phyloP scores from a whole-genome alignment of 352 stramenopile genomes.

The Thalassiosira oceanica region DNA sequence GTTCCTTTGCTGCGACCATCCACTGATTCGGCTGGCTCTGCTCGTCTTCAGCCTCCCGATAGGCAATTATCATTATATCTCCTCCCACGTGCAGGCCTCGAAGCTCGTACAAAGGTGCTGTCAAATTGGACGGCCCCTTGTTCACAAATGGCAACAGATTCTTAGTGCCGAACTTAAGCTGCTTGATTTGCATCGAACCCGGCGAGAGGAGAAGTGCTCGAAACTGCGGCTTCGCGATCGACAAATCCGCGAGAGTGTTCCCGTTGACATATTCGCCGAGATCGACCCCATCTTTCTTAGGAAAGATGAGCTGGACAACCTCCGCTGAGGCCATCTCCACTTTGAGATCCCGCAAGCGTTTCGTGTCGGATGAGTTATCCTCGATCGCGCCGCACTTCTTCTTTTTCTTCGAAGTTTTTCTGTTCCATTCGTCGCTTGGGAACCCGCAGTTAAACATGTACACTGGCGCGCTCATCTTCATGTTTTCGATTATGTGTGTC shows the following conservation, averaged over 20 bases:
- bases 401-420: slow-evolving; percentile 1
- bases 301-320: neutral
- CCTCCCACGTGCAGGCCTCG: slow-evolving; percentile 2
- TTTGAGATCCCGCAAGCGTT: neutral
- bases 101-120: slow-evolving; percentile 1
- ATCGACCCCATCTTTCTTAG: neutral
- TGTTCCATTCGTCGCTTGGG: no score
- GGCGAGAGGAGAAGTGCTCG: neutral
- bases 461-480: no score
- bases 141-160: neutral
- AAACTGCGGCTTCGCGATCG: neutral
- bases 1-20: neutral
- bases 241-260: neutral
- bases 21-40: neutral
- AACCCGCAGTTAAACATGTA: no score
- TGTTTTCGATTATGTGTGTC: no score
- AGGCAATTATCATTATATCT: slow-evolving; percentile 9
- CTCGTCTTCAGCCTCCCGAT: neutral
- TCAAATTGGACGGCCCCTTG: slow-evolving; percentile 2
- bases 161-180: neutral
- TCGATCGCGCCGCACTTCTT: slow-evolving; percentile 3
- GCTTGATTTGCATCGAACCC: slow-evolving; percentile 10
- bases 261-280: neutral
- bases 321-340: neutral
- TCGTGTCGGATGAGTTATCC: slow-evolving; percentile 1